Evolutionary conservation across 345 rosid species (phyloP).

Genomic region (Noccaea caerulescens): DNA sequence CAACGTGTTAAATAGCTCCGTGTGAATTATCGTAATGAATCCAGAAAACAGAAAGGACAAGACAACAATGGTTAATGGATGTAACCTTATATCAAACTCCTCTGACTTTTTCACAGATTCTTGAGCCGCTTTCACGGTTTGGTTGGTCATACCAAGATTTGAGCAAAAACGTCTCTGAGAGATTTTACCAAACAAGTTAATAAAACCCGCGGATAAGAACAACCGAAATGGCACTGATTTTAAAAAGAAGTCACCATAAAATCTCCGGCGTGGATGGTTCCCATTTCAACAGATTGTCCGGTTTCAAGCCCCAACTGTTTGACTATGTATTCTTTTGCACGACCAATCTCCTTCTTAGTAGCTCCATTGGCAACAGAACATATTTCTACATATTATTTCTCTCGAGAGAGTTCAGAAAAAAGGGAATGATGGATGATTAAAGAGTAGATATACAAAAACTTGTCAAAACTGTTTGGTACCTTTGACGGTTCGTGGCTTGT

Average conservation of each 20-base stretch:
- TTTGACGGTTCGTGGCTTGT: conserved; percentile 96
- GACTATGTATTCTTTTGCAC: conserved; percentile 97
- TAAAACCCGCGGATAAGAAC: background rate
- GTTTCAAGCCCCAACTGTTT: conserved; percentile 92
- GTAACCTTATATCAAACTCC: conserved; percentile 94
- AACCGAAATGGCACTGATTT: background rate
- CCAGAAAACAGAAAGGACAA: background rate
- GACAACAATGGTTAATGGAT: conserved; percentile 8
- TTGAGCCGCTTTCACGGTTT: conserved; percentile 94
- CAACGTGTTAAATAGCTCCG: conserved; percentile 17
- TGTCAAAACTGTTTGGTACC: conserved; percentile 59
- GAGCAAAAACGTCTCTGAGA: conserved; percentile 93
- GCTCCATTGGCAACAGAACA: conserved; percentile 98
- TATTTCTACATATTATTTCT: conserved; percentile 64
- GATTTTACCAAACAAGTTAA: conserved; percentile 25
- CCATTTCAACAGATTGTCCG: conserved; percentile 93
- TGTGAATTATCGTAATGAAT: conserved; percentile 12
- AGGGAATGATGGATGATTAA: conserved; percentile 46
- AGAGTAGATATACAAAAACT: conserved; percentile 47
- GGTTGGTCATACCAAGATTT: conserved; percentile 93
- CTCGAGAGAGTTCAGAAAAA: conserved; percentile 44
- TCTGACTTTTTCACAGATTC: conserved; percentile 95
- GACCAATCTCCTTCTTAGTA: conserved; percentile 95
- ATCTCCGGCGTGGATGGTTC: conserved; percentile 96
- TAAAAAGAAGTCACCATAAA: conserved; percentile 71